Evolutionary conservation across 805 yeast species (phyloP).

Genomic region (Clavispora asparagi): DNA sequence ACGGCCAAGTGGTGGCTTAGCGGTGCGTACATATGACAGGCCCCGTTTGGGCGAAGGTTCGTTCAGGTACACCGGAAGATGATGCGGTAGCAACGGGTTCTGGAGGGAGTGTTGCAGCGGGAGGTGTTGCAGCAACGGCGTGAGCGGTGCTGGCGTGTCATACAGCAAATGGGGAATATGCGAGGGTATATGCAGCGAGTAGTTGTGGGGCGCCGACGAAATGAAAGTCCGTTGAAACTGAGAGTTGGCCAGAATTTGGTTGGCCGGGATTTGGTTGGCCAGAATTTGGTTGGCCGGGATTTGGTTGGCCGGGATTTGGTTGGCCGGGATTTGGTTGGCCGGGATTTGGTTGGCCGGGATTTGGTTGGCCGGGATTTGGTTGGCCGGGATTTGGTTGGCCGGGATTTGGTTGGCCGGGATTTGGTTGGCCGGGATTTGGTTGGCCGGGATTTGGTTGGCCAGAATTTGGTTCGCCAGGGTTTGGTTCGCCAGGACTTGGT

Average conservation of each 20-base stretch:
- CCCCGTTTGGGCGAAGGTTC: not conserved
- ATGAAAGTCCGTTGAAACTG: not conserved
- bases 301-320: too few species aligned
- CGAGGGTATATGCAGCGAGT: conserved; percentile 3
- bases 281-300: not conserved
- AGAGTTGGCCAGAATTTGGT: not conserved
- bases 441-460: too few species aligned
- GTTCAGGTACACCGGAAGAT: not conserved
- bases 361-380: too few species aligned
- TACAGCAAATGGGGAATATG: not conserved
- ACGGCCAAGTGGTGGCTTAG: not conserved
- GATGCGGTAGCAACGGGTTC: not conserved
- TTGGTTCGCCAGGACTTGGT: too few species aligned
- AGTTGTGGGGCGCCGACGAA: conserved; percentile 3
- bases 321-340: too few species aligned
- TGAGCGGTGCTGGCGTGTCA: not conserved
- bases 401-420: too few species aligned
- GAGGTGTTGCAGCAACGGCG: not conserved
- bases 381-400: too few species aligned
- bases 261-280: not conserved
- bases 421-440: too few species aligned
- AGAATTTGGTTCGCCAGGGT: too few species aligned
- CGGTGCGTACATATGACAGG: not conserved
- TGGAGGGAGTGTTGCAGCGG: not conserved
- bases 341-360: too few species aligned